Base-by-base conservation (phyloP, 148 eudicot genomes). In the Fagopyrum homotropicum region DNA sequence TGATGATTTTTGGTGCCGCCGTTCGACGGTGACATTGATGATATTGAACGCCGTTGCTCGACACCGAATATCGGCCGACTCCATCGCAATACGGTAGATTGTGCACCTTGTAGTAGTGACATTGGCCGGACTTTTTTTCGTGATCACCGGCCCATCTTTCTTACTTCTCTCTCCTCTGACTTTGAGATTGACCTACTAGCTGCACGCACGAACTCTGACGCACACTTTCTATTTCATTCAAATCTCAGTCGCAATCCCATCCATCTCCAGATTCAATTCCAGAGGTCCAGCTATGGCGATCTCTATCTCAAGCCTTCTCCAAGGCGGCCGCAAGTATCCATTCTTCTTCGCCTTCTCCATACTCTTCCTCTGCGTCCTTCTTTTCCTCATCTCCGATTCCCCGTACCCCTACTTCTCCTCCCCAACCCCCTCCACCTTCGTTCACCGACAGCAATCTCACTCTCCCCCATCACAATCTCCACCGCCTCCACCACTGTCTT, bases 331-430 rank as follows among this genome's bases (percentile, higher is more conserved):
- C 35, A 89, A 83, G 45, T 90, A 82, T 70, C 89, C 97, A 0
- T 87, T 91, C 89, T 74, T 89, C 69, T 74, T 90, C 86, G 78
- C 87, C 45, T 81, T 92, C 81, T 79, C 87, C 72, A 26, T 88
- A 76, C 73, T 91, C 61, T 84, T 90, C 78, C 75, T 85, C 77
- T 79, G 84, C 71, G 76, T 80, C 79, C 70, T 88, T 16, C 78
- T 86, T 70, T 26, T 89, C 75, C 80, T 90, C 85, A 15, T 92
- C 66, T 79, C 88, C 82, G 79, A 56, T 68, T 79, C 92, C 30
- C 73, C 45, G 44, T 49, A 75, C 26, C 48, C 55, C 77, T 12
- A 30, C 77, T 50, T 69, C 63, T 45, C 55, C 6, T 76, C 78
- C 73, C 50, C 73, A 17, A 16, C 72, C 17, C 14, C 77, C 47